Evolutionary conservation across 2,329 filamentous ascomycete genomes (phyloP).

Genomic region (Sarocladiaceae sp.): DNA sequence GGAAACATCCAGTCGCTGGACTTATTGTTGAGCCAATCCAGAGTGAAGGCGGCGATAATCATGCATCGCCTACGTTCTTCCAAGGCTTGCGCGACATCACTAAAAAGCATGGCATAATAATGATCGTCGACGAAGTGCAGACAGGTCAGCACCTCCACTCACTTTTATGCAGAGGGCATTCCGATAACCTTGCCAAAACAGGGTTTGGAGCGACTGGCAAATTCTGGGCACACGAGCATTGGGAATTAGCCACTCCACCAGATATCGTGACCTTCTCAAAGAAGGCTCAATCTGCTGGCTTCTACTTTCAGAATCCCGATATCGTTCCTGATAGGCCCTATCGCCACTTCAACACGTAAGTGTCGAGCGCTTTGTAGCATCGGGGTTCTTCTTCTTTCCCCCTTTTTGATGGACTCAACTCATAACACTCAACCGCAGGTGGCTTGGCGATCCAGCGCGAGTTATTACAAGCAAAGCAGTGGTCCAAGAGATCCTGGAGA

Average conservation of each 20-base stretch:
- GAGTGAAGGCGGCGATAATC: constrained; percentile 78
- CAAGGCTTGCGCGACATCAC: constrained; percentile 66
- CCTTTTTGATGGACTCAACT: constrained; percentile 1
- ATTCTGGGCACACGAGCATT: constrained; percentile 85
- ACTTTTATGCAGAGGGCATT: neutral
- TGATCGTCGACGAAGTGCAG: constrained; percentile 82
- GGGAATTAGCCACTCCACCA: constrained; percentile 63
- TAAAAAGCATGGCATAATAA: constrained; percentile 59
- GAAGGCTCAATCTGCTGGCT: constrained; percentile 78
- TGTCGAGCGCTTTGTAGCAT: constrained; percentile 26
- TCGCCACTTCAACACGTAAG: constrained; percentile 67
- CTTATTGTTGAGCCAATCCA: constrained; percentile 74
- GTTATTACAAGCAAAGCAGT: constrained; percentile 73
- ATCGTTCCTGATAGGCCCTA: constrained; percentile 75
- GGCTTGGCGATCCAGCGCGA: constrained; percentile 76
- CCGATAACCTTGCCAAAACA: neutral
- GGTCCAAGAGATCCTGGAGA: constrained; percentile 64
- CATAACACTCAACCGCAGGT: constrained; percentile 24
- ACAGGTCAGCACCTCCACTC: constrained; percentile 42
- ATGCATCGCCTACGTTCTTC: constrained; percentile 75
- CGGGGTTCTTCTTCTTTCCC: too few species aligned
- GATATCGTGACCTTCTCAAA: constrained; percentile 85
- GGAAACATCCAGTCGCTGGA: constrained; percentile 66
- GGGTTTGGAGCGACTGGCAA: constrained; percentile 70
- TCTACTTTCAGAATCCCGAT: constrained; percentile 71